phyloP scores from a whole-genome alignment of 2,329 filamentous ascomycete species.

The Dissoconium aciculare region DNA sequence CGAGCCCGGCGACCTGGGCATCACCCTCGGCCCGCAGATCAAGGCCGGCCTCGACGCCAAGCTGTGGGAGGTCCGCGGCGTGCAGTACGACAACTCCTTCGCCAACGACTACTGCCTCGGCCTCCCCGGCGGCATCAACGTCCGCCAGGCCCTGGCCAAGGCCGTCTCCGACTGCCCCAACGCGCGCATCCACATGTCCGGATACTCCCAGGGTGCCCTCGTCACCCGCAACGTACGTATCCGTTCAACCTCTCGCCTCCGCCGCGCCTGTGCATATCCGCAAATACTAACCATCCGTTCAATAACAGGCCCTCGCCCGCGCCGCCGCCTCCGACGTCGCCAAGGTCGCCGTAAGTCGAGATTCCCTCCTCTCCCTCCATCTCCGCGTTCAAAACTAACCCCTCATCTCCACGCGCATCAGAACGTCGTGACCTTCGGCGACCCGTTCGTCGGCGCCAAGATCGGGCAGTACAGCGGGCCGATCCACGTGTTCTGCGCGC shows the following conservation, averaged over 20 bases:
- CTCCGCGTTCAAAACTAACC: neutral
- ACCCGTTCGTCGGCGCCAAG: constrained; percentile 8
- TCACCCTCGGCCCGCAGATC: constrained; percentile 36
- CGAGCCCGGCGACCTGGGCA: constrained; percentile 39
- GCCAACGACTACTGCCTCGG: constrained; percentile 11
- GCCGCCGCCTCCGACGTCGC: constrained; percentile 1
- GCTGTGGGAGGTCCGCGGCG: constrained; percentile 32
- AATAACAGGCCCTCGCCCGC: constrained; percentile 1
- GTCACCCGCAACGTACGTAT: constrained; percentile 4
- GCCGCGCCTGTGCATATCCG: constrained; percentile 2
- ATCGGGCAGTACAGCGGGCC: constrained; percentile 9
- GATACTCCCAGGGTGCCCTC: constrained; percentile 18
- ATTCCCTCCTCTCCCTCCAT: too few relatives aligned
- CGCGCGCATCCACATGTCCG: constrained; percentile 17
- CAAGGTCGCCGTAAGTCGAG: constrained; percentile 1
- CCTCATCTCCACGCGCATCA: neutral
- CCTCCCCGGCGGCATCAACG: constrained; percentile 12
- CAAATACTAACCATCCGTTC: neutral
- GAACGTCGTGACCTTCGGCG: constrained; percentile 8
- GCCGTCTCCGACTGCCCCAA: constrained; percentile 16
- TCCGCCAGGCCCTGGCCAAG: constrained; percentile 14
- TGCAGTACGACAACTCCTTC: constrained; percentile 34
- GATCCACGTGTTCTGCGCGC: constrained; percentile 5
- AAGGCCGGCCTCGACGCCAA: constrained; percentile 30
- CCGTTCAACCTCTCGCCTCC: neutral